Percentiles rank a stretch among this genome's conserved stretches.
phyloP scores from a whole-genome alignment of 805 yeast species.

The Cephaloascus fragrans region DNA sequence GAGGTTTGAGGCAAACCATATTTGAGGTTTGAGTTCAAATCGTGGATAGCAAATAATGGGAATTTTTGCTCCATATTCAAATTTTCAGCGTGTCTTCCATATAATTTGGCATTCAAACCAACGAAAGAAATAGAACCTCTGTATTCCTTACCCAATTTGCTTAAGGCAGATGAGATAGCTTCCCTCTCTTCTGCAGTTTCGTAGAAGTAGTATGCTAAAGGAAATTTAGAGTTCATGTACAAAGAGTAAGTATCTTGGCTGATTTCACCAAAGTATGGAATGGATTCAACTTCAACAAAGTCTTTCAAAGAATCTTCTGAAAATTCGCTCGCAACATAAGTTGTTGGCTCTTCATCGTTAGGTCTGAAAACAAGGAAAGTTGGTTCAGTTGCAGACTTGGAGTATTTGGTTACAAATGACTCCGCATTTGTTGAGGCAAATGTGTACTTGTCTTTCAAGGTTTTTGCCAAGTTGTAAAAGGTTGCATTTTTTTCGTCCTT shows the following conservation, averaged over 20 bases:
- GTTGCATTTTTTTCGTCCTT: constrained; percentile 39
- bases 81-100: constrained; percentile 79
- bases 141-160: constrained; percentile 58
- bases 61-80: constrained; percentile 76
- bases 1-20: constrained; percentile 66
- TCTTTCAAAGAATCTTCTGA: constrained; percentile 25
- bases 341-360: constrained; percentile 33
- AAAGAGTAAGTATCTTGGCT: constrained; percentile 67
- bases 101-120: constrained; percentile 73
- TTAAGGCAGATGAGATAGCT: constrained; percentile 40
- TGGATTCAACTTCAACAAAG: constrained; percentile 52
- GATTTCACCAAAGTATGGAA: constrained; percentile 84
- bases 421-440: constrained; percentile 42
- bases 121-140: constrained; percentile 82
- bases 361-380: constrained; percentile 40
- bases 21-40: constrained; percentile 56
- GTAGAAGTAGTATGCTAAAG: constrained; percentile 86
- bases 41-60: constrained; percentile 90
- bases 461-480: constrained; percentile 52
- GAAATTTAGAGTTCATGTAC: constrained; percentile 64
- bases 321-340: constrained; percentile 26
- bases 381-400: constrained; percentile 21
- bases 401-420: constrained; percentile 23
- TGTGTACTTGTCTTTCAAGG: constrained; percentile 50
- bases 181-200: constrained; percentile 56